Base-by-base conservation (phyloP, 2,329 filamentous ascomycete genomes). In the Elsinoe fawcettii region DNA sequence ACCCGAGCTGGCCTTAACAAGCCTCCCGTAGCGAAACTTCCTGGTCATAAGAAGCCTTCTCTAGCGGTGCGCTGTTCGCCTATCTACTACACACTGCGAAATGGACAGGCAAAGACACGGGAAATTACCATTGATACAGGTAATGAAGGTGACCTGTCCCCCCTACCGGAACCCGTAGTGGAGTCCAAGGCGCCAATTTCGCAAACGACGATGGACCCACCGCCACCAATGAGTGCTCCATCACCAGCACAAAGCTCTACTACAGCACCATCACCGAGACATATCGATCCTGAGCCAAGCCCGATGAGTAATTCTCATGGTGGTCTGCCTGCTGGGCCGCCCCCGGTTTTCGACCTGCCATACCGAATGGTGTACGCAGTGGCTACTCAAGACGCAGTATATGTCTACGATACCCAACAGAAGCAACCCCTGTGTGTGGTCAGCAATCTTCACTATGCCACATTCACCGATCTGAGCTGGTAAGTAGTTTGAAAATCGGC, bases 351-450 rank as follows among this genome's bases (percentile, higher is more conserved):
- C 71, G 82, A 85, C 2, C 75, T 99, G 44, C 87, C 90, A 0
- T 97, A 99, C 70, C 86, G 93, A 23, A 90, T 99, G 77, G 81
- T 99, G 0, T 99, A 97, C 72, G 93, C 92, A 2, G 92, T 99
- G 36, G 95, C 93, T 6, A 99, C 93, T 0, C 92, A 97, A 69
- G 93, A 99, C 72, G 88, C 93, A 0, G 88, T 99, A 3, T 77
- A 96, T 43, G 80, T 99, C 20, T 99, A 99, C 68, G 93, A 99
- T 71, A 99, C 93, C 0, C 93, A 99, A 68, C 93, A 99, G 69
- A 87, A 91, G 66, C 95, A 90, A 6, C 93, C 93, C 2, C 77
- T 99, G 34, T 96, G 90, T 69, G 81, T 97, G 37, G 92, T 99
- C 51, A 97, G 90, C 80, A 99, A 99, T 67, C 74, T 99, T 62